Evolutionary conservation across 345 rosid species (phyloP).

Genomic region (Brassica nigra): DNA sequence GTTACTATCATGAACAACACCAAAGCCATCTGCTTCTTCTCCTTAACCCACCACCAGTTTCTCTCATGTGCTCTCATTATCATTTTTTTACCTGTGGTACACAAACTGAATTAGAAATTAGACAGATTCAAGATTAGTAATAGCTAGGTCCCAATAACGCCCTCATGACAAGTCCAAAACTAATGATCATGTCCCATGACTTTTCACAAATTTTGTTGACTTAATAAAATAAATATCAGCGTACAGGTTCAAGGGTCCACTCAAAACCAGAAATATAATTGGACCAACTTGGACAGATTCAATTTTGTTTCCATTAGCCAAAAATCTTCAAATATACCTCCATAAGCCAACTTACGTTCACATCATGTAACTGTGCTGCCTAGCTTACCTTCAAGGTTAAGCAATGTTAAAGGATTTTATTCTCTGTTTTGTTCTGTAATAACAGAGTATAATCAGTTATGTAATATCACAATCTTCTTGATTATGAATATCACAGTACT

Average conservation of each 20-base stretch:
- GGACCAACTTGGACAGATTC: not conserved
- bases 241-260: not conserved
- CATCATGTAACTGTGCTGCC: not conserved
- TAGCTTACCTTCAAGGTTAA: not conserved
- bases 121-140: not conserved
- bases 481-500: too few species aligned
- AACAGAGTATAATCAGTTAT: too few species aligned
- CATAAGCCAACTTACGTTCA: not conserved
- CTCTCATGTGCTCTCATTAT: conserved; percentile 10
- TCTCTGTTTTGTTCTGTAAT: too few species aligned
- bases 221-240: too few species aligned
- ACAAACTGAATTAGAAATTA: not conserved
- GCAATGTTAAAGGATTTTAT: not conserved
- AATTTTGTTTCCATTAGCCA: not conserved
- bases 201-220: not conserved
- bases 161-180: not conserved
- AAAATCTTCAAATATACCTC: not conserved
- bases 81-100: not conserved
- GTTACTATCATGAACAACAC: not conserved
- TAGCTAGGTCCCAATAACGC: not conserved
- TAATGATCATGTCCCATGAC: not conserved
- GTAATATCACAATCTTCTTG: too few species aligned
- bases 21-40: not conserved
- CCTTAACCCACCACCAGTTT: conserved; percentile 6
- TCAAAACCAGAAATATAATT: too few species aligned